These are phyloP conservation scores for Candida broadrunensis DNA, from an alignment of 805 yeast genomes.

Conservation along the genomic window DNA sequence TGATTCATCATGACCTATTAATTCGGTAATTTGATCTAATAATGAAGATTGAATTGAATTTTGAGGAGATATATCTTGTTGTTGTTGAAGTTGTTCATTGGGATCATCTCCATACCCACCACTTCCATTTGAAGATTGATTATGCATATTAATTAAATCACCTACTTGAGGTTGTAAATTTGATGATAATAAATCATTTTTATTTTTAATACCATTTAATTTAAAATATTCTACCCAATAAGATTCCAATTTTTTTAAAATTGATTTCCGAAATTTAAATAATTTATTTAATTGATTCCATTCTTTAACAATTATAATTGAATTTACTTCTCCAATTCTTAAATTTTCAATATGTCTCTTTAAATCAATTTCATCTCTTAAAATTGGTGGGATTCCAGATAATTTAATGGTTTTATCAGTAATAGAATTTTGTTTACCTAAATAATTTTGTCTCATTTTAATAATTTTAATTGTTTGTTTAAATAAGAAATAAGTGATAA, in stretches of 20 bases:
- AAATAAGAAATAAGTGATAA: constrained; percentile 59
- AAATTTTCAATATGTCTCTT: constrained; percentile 73
- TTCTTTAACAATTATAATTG: constrained; percentile 78
- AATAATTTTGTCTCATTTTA: constrained; percentile 69
- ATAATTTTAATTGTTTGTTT: constrained; percentile 74
- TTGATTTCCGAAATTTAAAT: constrained; percentile 53
- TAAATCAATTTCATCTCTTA: constrained; percentile 69
- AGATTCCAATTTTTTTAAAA: constrained; percentile 60
- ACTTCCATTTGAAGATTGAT: neutral
- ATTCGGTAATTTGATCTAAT: constrained; percentile 21
- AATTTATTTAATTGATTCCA: constrained; percentile 75
- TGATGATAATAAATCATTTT: constrained; percentile 24
- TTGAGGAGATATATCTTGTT: neutral
- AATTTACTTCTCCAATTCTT: constrained; percentile 75
- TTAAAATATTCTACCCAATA: constrained; percentile 69
- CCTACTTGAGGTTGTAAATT: constrained; percentile 26
- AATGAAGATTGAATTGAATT: constrained; percentile 12
- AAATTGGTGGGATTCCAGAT: constrained; percentile 82
- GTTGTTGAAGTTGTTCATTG: constrained; percentile 3
- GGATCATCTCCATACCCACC: constrained; percentile 9
- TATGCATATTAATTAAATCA: constrained; percentile 21
- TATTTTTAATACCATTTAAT: constrained; percentile 25
- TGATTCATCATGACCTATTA: constrained; percentile 7
- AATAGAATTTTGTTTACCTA: constrained; percentile 83
- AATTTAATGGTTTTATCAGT: constrained; percentile 88